phyloP scores from a whole-genome alignment of 257 asterid genomes.

The Jaltomata sinuosa region DNA sequence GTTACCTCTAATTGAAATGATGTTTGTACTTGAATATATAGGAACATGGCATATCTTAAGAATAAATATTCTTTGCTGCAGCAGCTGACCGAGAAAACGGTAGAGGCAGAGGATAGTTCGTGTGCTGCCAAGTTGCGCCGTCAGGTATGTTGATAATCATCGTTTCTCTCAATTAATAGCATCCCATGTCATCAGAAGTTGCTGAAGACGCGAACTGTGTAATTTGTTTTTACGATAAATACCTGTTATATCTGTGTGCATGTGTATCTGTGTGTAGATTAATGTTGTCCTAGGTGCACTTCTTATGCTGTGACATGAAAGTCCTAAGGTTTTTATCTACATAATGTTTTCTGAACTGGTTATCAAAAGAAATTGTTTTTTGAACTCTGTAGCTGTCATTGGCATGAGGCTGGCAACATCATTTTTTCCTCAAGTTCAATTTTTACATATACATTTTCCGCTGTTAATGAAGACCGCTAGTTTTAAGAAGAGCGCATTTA shows the following conservation, averaged over 20 bases:
- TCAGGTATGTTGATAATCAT: constrained; percentile 43
- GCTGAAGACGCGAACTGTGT: not conserved
- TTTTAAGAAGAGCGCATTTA: not conserved
- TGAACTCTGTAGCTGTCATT: not conserved
- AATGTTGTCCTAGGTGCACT: not conserved
- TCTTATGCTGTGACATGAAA: not conserved
- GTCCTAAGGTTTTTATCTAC: not conserved
- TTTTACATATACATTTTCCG: not conserved
- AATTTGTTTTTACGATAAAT: not conserved
- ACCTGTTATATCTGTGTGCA: not conserved
- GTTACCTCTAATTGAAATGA: constrained; percentile 3
- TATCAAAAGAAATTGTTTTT: not conserved
- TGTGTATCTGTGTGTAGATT: not conserved
- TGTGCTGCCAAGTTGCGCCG: constrained; percentile 55
- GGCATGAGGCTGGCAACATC: not conserved
- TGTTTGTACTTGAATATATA: not conserved
- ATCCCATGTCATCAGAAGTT: not conserved
- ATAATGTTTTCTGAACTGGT: too few relatives aligned
- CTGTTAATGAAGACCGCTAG: not conserved
- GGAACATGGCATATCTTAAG: not conserved
- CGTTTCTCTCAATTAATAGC: constrained; percentile 2
- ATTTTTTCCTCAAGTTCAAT: not conserved
- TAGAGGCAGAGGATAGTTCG: constrained; percentile 35
- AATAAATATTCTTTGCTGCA: constrained; percentile 25
- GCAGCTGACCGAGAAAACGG: constrained; percentile 35